Evolutionary conservation across 345 rosid genomes (phyloP).

Genomic region (sweet orange (Citrus sinensis)): DVS_A1.0 CM039167.1:5101501-5102000

Average conservation of each 20-base stretch:
- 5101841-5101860: slow-evolving; percentile 16
- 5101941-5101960: slow-evolving; percentile 50
- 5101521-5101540: slow-evolving; percentile 58
- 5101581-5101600: slow-evolving; percentile 42
- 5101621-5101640: slow-evolving; percentile 23
- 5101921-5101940: slow-evolving; percentile 44
- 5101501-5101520: slow-evolving; percentile 1
- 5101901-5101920: slow-evolving; percentile 39
- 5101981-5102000: slow-evolving; percentile 28
- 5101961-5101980: slow-evolving; percentile 33
- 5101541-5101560: slow-evolving; percentile 39
- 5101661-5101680: slow-evolving; percentile 29
- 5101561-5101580: slow-evolving; percentile 14
- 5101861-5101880: slow-evolving; percentile 54
- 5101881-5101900: slow-evolving; percentile 27
- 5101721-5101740: slow-evolving; percentile 29
- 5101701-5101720: slow-evolving; percentile 51
- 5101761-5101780: slow-evolving; percentile 15
- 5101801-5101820: slow-evolving; percentile 37
- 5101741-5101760: slow-evolving; percentile 49
- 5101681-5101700: slow-evolving; percentile 32
- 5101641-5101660: slow-evolving; percentile 15
- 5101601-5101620: slow-evolving; percentile 30
- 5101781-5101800: slow-evolving; percentile 7
- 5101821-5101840: slow-evolving; percentile 35